Base-by-base conservation (phyloP, 495 filamentous ascomycete species). In the Penicillium canariense region DNA sequence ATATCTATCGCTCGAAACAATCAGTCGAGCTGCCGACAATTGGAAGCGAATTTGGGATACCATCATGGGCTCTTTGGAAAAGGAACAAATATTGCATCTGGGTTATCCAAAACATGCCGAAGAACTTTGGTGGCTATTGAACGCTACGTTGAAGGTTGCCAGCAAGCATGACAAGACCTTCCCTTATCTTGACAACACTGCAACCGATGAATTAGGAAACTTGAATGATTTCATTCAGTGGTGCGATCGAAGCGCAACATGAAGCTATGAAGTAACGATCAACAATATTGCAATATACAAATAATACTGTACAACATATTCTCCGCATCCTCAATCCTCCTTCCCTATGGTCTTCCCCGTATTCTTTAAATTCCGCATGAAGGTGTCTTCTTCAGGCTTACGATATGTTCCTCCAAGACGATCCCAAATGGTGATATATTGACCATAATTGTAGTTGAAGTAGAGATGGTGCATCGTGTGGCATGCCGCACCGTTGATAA, bases 401-500 rank as follows among this genome's bases (percentile, higher is more conserved):
- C 90, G 79, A 74, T 96, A 97, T 58, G 85, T 93, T 32, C 87
- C 88, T 27, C 87, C 88, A 5, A 97, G 65, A 23, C 92, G 84
- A 68, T 97, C 93, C 92, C 92, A 97, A 35, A 96, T 73, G 0
- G 93, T 97, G 1, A 87, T 90, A 73, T 88, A 97, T 69, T 97
- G 93, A 46, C 93, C 92, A 60, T 96, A 97, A 70, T 96, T 97
- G 77, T 90, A 96, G 75, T 95, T 96, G 82, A 97, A 96, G 72
- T 94, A 92, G 12, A 93, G 74, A 68, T 97, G 92, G 70, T 97
- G 91, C 83, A 90, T 86, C 9, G 90, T 93, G 68, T 97, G 93
- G 75, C 93, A 97, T 26, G 92, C 91, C 11, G 93, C 88, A 26
- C 93, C 93, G 68, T 97, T 97, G 59, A 97, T 84, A 51, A 97